Conservation (phyloP, 225 moss, liverwort and hornwort species). For the Pseudoscleropodium purum region DNA sequence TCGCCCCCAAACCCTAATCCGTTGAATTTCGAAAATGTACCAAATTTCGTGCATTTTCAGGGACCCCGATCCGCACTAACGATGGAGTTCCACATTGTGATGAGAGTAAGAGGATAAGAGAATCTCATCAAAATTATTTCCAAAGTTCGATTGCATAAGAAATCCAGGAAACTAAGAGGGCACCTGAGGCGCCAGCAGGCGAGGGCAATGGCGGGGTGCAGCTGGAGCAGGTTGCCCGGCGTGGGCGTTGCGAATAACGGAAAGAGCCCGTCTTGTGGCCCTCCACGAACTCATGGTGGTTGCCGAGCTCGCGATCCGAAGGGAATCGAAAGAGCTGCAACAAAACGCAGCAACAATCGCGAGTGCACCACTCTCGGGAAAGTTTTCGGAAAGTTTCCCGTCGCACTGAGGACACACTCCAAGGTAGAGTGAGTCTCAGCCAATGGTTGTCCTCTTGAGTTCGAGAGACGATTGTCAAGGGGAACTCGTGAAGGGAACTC, state of each 20-base stretch:
- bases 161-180: background rate
- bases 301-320: background rate
- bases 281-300: conserved; percentile 30
- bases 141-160: background rate
- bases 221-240: background rate
- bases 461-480: background rate
- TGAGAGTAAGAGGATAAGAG: background rate
- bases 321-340: background rate
- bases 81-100: background rate
- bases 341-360: background rate
- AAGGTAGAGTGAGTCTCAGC: background rate
- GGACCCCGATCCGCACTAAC: background rate
- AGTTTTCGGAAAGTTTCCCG: background rate
- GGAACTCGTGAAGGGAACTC: background rate
- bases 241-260: background rate
- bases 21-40: background rate
- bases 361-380: background rate
- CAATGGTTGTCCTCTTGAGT: background rate
- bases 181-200: conserved; percentile 17
- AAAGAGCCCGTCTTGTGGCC: background rate
- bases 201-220: background rate
- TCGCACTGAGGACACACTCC: background rate
- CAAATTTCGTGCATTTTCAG: background rate
- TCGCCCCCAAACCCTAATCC: background rate
- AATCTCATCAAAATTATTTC: background rate